Evolutionary conservation across 2,329 filamentous ascomycete genomes (phyloP), one percentile per base, ranked within the genome.

Genomic region (Gnomoniopsis smithogilvyi): DNA sequence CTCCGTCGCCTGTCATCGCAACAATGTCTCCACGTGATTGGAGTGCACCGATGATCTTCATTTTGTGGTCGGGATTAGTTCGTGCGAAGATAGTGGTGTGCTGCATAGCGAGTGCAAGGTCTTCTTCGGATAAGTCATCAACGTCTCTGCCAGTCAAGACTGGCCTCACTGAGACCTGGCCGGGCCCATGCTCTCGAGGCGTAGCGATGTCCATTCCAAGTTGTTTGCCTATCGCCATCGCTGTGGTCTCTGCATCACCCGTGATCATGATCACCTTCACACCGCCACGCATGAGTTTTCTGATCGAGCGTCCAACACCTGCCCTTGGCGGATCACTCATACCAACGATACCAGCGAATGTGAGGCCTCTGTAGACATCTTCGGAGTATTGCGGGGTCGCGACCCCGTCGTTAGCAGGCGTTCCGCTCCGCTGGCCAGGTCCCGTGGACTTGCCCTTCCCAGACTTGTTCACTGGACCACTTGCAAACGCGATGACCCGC

Each of bases 251-350:
- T 17, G 95, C 92, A 72, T 99, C 95, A 60, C 95, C 95, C 11
- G 95, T 99, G 65, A 99, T 98, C 95, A 99, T 99, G 67, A 99
- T 96, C 51, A 99, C 91, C 72, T 92, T 95, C 63, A 99, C 95
- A 43, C 94, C 94, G 56, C 95, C 95, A 51, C 92, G 87, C 88
- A 98, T 94, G 57, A 99, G 78, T 62, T 90, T 88, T 65, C 91
- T 84, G 65, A 99, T 97, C 6, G 94, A 92, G 63, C 89, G 88
- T 65, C 92, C 90, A 10, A 99, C 95, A 47, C 92, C 92, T 64
- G 92, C 91, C 52, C 95, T 83, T 2, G 95, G 95, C 4, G 95
- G 95, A 71, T 99, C 95, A 65, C 92, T 96, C 94, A 99, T 99
- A 51, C 95, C 95, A 30, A 98, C 92, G 30, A 98, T 75, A 4